A percentile compares a stretch with the other conserved stretches of the same genome.
phyloP scores from a whole-genome alignment of 1,284 basidiomycete genomes.

The Heterobasidion annosum region DNA sequence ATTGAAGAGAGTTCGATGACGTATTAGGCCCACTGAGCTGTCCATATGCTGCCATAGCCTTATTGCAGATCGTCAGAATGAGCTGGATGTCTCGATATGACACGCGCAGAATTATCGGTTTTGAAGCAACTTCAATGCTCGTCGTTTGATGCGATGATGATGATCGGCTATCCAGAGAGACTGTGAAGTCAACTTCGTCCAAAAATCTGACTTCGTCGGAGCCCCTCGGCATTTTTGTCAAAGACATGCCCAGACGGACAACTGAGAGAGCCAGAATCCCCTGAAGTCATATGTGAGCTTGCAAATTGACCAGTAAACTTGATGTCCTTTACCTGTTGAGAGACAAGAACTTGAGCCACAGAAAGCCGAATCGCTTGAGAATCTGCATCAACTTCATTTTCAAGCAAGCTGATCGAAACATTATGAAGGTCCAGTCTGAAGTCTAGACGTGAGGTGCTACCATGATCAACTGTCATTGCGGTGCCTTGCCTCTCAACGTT shows the following conservation, averaged over 20 bases:
- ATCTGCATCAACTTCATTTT: conserved; percentile 73
- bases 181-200: conserved; percentile 86
- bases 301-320: not conserved
- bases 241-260: conserved; percentile 87
- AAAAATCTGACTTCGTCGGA: conserved; percentile 86
- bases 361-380: conserved; percentile 86
- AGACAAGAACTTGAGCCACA: conserved; percentile 82
- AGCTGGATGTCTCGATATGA: conserved; percentile 91
- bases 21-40: conserved; percentile 5
- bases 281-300: conserved; percentile 24
- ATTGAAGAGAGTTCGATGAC: not conserved
- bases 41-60: conserved; percentile 67
- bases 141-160: conserved; percentile 70
- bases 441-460: conserved; percentile 26
- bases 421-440: conserved; percentile 91
- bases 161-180: conserved; percentile 82
- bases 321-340: conserved; percentile 68
- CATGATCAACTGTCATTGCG: conserved; percentile 11
- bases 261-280: conserved; percentile 81
- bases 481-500: conserved; percentile 11
- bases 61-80: conserved; percentile 85
- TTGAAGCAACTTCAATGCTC: conserved; percentile 77
- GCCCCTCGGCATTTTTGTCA: conserved; percentile 81
- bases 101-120: conserved; percentile 85
- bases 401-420: conserved; percentile 84